phyloP scores from a whole-genome alignment of 2,329 filamentous ascomycete species.

The Grosmannia huntii region DNA sequence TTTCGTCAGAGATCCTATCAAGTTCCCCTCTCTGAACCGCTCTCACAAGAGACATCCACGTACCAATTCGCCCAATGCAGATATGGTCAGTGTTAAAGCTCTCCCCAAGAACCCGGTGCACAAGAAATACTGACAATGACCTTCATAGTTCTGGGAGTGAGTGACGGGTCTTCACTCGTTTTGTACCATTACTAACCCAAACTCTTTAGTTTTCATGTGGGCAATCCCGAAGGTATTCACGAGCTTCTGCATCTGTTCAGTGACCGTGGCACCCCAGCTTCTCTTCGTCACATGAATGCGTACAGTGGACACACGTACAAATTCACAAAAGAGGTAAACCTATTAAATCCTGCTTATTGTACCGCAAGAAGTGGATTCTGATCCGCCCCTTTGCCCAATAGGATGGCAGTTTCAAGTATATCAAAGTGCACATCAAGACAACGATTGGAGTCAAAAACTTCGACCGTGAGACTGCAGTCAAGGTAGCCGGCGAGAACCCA shows the following conservation, averaged over 20 bases:
- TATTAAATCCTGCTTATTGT: not conserved
- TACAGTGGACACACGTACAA: not conserved
- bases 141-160: not conserved
- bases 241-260: not conserved
- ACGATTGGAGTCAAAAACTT: not conserved
- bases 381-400: not conserved
- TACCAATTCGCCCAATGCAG: not conserved
- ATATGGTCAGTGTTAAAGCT: not conserved
- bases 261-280: not conserved
- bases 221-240: not conserved
- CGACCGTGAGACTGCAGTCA: not conserved
- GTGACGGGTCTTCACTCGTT: not conserved
- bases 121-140: not conserved
- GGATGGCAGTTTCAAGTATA: not conserved
- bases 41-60: not conserved
- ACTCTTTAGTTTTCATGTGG: not conserved
- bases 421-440: not conserved
- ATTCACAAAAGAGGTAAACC: not conserved
- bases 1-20: not conserved
- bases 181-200: not conserved
- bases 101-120: not conserved
- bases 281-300: not conserved
- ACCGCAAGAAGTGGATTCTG: not conserved
- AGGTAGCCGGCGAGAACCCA: not conserved
- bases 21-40: not conserved